These are phyloP conservation scores for Aspergillus quadricinctus DNA, from an alignment of 2,329 filamentous ascomycete genomes.

Conservation along the genomic window DNA sequence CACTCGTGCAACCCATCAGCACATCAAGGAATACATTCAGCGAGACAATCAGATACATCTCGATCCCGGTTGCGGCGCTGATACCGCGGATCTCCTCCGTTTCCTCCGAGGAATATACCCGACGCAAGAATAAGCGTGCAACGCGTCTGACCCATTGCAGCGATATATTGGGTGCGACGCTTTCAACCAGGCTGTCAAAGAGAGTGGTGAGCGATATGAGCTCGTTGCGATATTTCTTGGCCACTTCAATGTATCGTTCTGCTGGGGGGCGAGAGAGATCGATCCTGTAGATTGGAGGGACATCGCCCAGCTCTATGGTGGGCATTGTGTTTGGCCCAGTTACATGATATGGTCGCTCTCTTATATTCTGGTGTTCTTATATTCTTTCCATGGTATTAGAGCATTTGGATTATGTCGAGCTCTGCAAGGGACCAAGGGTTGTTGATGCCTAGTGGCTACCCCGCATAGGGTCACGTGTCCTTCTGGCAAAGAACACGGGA, in stretches of 20 bases:
- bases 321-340: not conserved
- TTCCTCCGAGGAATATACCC: constrained; percentile 53
- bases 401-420: not conserved
- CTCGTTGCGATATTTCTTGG: constrained; percentile 41
- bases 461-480: not conserved
- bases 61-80: constrained; percentile 46
- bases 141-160: constrained; percentile 30
- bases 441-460: not conserved
- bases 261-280: constrained; percentile 52
- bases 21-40: constrained; percentile 62
- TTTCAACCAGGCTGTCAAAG: constrained; percentile 18
- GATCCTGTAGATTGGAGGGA: constrained; percentile 44
- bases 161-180: constrained; percentile 14
- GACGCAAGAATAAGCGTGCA: constrained; percentile 46
- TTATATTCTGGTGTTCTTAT: not conserved
- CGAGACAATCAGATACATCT: constrained; percentile 57
- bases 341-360: not conserved
- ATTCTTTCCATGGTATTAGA: not conserved
- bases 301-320: constrained; percentile 5
- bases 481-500: too few species aligned
- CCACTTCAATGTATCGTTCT: constrained; percentile 50
- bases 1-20: constrained; percentile 63
- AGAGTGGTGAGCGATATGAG: constrained; percentile 30
- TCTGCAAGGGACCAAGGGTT: not conserved
- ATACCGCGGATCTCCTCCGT: constrained; percentile 60